Base-by-base conservation (phyloP, 2,329 filamentous ascomycete genomes). In the Cytospora piceae region DNA sequence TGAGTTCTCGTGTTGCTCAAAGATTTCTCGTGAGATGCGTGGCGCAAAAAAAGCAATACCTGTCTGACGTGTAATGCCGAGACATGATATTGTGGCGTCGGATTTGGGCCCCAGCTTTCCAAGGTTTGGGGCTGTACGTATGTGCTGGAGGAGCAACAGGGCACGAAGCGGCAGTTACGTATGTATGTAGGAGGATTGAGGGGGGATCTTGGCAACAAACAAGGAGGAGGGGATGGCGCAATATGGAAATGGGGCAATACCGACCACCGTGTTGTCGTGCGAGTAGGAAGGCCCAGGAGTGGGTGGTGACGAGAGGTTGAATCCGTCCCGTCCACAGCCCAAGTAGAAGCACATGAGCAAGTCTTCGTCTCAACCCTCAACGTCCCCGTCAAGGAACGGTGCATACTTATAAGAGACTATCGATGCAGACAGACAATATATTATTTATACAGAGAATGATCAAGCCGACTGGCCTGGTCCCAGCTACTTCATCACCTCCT, bases 381-480 rank as follows among this genome's bases (percentile, higher is more conserved):
- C 17, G 17, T 22, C 14, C n/a, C n/a, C n/a, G 9, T 1, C 11
- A 1, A 49, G n/a, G 15, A n/a, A 32, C 22, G 9, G 17, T 8
- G 7, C 9, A 9, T 32, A n/a, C 29, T 56, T 34, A 55, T 20
- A 22, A 27, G 20, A 32, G 12, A 37, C 7, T 56, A 20, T 39
- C 42, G 42, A 52, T 29, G 29, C 14, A 63, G 55, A 49, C 20
- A 29, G 24, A 31, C 27, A 39, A 52, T 31, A 57, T 52, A 62
- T 57, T 46, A 46, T 65, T 63, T 58, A 61, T 60, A 52, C 31
- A 54, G 39, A 29, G 22, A 46, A 31, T 60, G 27, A 54, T 32
- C 51, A 8, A 3, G 31, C 51, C 6, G 22, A 17, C 42, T 42
- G 39, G 17, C 24, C 22, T 20, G 55, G 15, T 60, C 49, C 22